phyloP scores from a whole-genome alignment of 805 yeast species.

The Teunomyces barrocoloradensis region DNA sequence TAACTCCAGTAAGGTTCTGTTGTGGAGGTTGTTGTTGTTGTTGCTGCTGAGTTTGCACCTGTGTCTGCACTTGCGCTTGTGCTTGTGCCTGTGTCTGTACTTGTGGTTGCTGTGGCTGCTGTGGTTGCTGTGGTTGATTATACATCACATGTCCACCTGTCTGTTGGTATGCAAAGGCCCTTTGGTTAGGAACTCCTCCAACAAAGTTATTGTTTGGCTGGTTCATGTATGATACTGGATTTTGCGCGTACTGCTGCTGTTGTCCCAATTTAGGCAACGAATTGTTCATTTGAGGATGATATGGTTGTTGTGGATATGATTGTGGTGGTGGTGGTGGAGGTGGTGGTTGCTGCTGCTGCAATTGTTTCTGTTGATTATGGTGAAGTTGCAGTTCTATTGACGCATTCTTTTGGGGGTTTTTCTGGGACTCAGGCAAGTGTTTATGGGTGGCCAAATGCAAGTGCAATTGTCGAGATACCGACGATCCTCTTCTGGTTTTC shows the following conservation, averaged over 20 bases:
- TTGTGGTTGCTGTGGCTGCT: conserved; percentile 8
- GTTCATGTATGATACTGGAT: conserved; percentile 20
- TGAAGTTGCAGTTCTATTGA: conserved; percentile 16
- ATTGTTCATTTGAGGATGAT: conserved; percentile 15
- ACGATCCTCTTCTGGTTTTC: conserved; percentile 74
- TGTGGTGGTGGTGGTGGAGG: conserved; percentile 4
- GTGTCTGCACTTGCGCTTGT: conserved; percentile 10
- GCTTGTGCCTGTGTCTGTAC: neutral
- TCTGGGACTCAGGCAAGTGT: conserved; percentile 48
- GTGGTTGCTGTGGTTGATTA: conserved; percentile 12
- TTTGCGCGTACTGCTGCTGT: conserved; percentile 20
- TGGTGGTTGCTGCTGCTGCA: conserved; percentile 12
- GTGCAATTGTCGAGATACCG: conserved; percentile 77
- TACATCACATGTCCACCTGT: conserved; percentile 23
- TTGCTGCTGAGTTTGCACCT: conserved; percentile 9
- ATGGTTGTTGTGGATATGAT: conserved; percentile 6
- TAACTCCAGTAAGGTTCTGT: conserved; percentile 23
- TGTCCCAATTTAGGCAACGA: conserved; percentile 21
- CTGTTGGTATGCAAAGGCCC: conserved; percentile 14
- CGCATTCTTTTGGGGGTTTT: conserved; percentile 20
- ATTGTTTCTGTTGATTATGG: conserved; percentile 15
- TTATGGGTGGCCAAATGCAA: conserved; percentile 64
- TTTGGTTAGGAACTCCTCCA: conserved; percentile 6
- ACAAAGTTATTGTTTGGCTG: conserved; percentile 10
- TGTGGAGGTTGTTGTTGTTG: conserved; percentile 9